These are phyloP conservation scores for Penicillium paxilli DNA, from an alignment of 495 filamentous ascomycete genomes.

Conservation along the genomic window DNA sequence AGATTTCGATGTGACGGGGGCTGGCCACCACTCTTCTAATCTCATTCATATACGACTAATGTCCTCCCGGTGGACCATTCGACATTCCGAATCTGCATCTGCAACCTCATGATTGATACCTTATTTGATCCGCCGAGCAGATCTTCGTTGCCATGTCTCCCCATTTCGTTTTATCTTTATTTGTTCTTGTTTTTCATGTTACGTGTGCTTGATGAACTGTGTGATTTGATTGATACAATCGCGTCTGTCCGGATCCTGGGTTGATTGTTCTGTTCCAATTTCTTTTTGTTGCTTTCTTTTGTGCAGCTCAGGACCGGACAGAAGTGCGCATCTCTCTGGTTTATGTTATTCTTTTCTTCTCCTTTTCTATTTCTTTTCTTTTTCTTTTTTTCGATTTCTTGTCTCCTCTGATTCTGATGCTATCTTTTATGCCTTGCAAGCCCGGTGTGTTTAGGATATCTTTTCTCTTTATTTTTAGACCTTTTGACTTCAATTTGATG, in stretches of 20 bases:
- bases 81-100: constrained; percentile 5
- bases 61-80: constrained; percentile 16
- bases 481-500: constrained; percentile 27
- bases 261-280: constrained; percentile 25
- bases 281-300: constrained; percentile 23
- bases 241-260: constrained; percentile 45
- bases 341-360: constrained; percentile 18
- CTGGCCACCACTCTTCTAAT: constrained; percentile 19
- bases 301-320: constrained; percentile 39
- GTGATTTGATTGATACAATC: constrained; percentile 52
- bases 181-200: constrained; percentile 10
- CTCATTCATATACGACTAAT: constrained; percentile 26
- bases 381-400: background rate
- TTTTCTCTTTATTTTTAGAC: constrained; percentile 2
- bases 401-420: constrained; percentile 10
- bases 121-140: constrained; percentile 2
- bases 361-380: constrained; percentile 23
- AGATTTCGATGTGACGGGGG: constrained; percentile 13
- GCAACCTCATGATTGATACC: background rate
- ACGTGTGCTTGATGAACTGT: constrained; percentile 38
- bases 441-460: constrained; percentile 13
- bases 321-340: constrained; percentile 52
- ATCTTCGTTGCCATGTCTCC: constrained; percentile 7
- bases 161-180: background rate
- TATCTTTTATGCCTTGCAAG: constrained; percentile 22